Base-by-base conservation (phyloP, 129 eudicot species). In the Flaveria robusta region DNA sequence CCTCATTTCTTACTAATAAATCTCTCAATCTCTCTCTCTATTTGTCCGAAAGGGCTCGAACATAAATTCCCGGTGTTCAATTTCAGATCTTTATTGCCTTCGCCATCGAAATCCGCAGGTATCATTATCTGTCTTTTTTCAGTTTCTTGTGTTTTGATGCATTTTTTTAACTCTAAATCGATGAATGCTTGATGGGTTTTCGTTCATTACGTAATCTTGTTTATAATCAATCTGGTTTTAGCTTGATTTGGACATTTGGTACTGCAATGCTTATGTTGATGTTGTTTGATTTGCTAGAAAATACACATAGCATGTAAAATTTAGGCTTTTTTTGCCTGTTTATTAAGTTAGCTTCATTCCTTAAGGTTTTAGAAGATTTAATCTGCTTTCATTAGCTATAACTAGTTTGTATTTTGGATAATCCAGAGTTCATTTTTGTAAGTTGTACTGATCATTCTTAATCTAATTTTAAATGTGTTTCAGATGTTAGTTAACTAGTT, bases 51-150 rank as follows among this genome's bases (percentile, higher is more conserved):
- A 34, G 39, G 39, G 39, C 39, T 34, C 39, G 7, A 34, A 34
- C 39, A 34, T 34, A 34, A 5, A 34, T 34, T 5, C 39, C 39
- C 39, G 52, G 46, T 71, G 64, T 26, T 62, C 66, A 49, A 59
- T 70, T 72, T 65, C 74, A 39, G 82, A 80, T 80, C 83, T 50
- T 63, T 42, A 31, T 73, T 13, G 78, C 51, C 66, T 47, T 69
- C 7, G 66, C 81, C 72, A 71, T 77, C 69, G 49, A 52, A 41
- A 27, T 16, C 29, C 68, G 51, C 77, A 58, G 41, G 81, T 54
- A 6, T 41, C 60, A 51, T 52, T 74, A 49, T 1, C 50, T 47
- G 9, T 24, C n/a, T 47, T 79, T 74, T 49, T 77, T 43, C 68
- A 13, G 13, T 4, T 52, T 80, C 37, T 49, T 49, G 54, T 63